Evolutionary conservation across 345 rosid genomes (phyloP), one percentile per base, ranked within the genome.

Genomic region (Eutrema japonicum): DNA sequence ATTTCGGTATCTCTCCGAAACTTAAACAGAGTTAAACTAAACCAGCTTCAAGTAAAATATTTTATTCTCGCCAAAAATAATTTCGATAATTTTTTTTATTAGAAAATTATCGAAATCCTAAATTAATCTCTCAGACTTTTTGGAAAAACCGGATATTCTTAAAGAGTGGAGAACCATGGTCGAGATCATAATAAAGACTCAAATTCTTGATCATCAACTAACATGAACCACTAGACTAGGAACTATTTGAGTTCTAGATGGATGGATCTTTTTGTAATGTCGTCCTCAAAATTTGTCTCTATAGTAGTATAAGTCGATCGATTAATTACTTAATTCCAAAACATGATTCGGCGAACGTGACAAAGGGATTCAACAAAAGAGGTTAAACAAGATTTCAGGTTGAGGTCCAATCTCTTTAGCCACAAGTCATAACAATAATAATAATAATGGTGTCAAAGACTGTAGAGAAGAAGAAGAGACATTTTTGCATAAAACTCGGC

Each of bases 261-360:
- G 27, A 54, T 32, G 59, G 7, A 53, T 30, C 58, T 9, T 37
- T 53, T 66, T 50, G 26, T 66, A 66, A 12, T 12, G 35, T 50
- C 26, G n/a, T 72, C 53, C n/a, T 72, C 38, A 45, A 36, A 37
- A 18, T 51, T 36, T 64, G 62, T 72, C 57, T 36, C 1, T 0
- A 4, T 2, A 33, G 41, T 33, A 6, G 38, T 43, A 46, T 43
- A 46, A 58, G 51, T 36, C 3, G 35, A 16, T 16, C 18, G 18
- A 18, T 18, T 74, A 62, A 54, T 66, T 29, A 22, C 68, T 58
- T 57, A 26, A 43, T 18, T 73, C 66, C 60, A 66, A 74, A 74
- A 57, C 62, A 74, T 74, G 73, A 50, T 18, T 59, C 48, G 73
- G 73, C 16, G 68, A 67, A 59, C 8, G 55, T 58, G 78, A 59